Conservation (phyloP, 2,329 filamentous ascomycete genomes). For the Aspergillus amoenus region DNA sequence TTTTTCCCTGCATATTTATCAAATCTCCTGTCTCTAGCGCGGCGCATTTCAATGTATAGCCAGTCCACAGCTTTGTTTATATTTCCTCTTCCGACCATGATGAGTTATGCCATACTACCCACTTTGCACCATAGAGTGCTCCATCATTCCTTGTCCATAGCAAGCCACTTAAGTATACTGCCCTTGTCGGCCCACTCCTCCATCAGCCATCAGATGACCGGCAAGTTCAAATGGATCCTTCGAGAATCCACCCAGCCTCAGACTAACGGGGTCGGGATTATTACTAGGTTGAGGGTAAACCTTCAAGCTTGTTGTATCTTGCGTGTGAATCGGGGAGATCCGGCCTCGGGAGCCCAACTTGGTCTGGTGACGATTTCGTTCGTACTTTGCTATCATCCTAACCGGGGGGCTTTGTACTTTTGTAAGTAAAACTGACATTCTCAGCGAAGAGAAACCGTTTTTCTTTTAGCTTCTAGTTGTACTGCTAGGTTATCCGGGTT, state of each 20-base stretch:
- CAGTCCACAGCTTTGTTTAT: background rate
- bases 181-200: constrained; percentile 56
- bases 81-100: background rate
- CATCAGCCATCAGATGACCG: constrained; percentile 56
- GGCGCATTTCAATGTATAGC: background rate
- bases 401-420: background rate
- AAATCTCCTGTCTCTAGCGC: background rate
- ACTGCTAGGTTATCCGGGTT: background rate
- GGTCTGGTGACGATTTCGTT: background rate
- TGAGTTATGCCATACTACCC: constrained; percentile 26
- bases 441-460: background rate
- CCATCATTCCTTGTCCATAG: background rate
- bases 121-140: background rate
- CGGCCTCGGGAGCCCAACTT: background rate
- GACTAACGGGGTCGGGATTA: background rate
- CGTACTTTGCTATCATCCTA: background rate
- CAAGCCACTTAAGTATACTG: constrained; percentile 26
- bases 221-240: background rate
- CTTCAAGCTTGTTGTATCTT: too few species aligned
- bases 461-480: background rate
- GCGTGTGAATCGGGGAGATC: too few species aligned
- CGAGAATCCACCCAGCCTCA: constrained; percentile 43
- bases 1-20: background rate
- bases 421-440: background rate
- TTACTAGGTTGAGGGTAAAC: too few species aligned